A percentile compares a stretch with the other conserved stretches of the same genome.
phyloP scores from a whole-genome alignment of 371 early-diverging fungal genomes.

The Mortierella sp. region DNA sequence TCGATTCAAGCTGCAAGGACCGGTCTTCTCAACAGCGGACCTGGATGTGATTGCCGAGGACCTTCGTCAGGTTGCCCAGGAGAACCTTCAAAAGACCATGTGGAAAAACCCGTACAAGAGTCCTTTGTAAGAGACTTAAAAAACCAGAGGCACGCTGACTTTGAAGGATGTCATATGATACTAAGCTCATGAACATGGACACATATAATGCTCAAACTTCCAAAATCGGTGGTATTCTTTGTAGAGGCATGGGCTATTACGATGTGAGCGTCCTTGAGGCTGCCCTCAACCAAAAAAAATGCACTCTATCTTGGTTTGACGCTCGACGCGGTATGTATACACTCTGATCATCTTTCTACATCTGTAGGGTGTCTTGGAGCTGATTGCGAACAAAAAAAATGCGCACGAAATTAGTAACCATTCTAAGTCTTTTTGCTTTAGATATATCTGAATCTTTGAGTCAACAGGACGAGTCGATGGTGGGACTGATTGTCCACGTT shows the following conservation, averaged over 20 bases:
- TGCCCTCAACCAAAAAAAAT: slow-evolving; percentile 38
- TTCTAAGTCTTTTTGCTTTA: not conserved
- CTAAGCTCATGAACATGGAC: not conserved
- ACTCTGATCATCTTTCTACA: no score
- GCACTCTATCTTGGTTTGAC: slow-evolving; percentile 50
- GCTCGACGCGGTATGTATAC: slow-evolving; percentile 32
- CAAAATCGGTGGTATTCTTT: not conserved
- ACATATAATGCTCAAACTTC: no score
- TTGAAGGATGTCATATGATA: not conserved
- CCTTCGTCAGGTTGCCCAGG: slow-evolving; percentile 38
- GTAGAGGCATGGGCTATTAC: slow-evolving; percentile 50
- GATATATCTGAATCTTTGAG: slow-evolving; percentile 38
- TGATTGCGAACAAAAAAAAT: not conserved
- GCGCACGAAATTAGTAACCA: not conserved
- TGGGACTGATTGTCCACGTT: slow-evolving; percentile 47
- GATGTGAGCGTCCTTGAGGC: slow-evolving; percentile 54
- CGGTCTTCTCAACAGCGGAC: slow-evolving; percentile 39
- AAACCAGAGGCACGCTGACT: not conserved
- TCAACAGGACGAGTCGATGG: slow-evolving; percentile 48
- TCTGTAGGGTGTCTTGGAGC: not conserved
- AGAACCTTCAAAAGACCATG: slow-evolving; percentile 36
- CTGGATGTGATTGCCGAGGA: slow-evolving; percentile 51
- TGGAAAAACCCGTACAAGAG: slow-evolving; percentile 56
- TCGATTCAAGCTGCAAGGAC: slow-evolving; percentile 52
- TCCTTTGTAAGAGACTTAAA: slow-evolving; percentile 23